Evolutionary conservation across 1,284 basidiomycete species (phyloP).

Genomic region (Trichosporon faecale): DNA sequence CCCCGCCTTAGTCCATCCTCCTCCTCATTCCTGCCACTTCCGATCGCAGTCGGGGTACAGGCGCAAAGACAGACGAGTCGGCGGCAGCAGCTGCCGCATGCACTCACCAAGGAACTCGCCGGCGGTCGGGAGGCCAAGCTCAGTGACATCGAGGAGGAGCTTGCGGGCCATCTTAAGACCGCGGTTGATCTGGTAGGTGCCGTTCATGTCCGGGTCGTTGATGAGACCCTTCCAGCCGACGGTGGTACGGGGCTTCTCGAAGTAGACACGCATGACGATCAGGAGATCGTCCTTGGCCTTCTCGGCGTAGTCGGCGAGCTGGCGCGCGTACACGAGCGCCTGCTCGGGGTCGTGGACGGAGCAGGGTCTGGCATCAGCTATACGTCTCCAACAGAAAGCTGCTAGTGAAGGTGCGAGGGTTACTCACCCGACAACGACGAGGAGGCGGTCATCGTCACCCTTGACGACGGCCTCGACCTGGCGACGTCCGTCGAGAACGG

Average conservation of each 20-base stretch:
- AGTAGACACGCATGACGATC: constrained; percentile 97
- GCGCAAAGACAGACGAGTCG: background rate
- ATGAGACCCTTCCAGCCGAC: constrained; percentile 62
- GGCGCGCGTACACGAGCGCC: constrained; percentile 76
- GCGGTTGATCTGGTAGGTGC: constrained; percentile 93
- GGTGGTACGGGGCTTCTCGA: constrained; percentile 93
- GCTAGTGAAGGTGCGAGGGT: background rate
- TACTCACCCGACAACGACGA: constrained; percentile 82
- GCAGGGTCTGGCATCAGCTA: constrained; percentile 64
- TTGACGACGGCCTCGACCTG: constrained; percentile 73
- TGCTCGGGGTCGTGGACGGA: constrained; percentile 85
- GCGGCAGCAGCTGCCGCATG: background rate
- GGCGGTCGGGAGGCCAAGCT: constrained; percentile 85
- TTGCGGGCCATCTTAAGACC: constrained; percentile 83
- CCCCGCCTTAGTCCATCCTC: no score
- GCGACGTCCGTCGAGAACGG: constrained; percentile 78
- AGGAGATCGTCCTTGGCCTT: constrained; percentile 76
- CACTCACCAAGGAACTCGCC: constrained; percentile 77
- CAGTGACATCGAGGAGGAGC: constrained; percentile 82
- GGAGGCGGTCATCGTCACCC: constrained; percentile 80
- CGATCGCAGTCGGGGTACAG: background rate
- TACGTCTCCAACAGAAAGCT: background rate
- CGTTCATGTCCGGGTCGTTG: constrained; percentile 83
- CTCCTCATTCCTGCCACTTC: background rate
- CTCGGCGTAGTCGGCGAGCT: constrained; percentile 77